Evolutionary conservation across 192 early-diverging fungal genomes (phyloP), one percentile per base, ranked within the genome.

Genomic region (Oehlia diaphana): DNA sequence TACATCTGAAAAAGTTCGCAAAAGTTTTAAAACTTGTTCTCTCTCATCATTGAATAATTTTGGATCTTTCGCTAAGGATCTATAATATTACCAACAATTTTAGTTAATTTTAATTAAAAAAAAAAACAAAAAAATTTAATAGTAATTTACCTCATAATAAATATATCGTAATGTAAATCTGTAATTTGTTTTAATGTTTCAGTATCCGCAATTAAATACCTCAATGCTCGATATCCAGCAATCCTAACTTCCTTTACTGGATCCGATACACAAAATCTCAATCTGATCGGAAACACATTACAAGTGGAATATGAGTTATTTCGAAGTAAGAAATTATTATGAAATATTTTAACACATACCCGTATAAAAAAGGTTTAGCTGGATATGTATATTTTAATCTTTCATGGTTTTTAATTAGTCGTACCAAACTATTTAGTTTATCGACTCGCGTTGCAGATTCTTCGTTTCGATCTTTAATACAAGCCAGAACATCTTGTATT

Each of bases 21-120:
- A 82, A 2, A 95, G 84, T 74, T 94, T 93, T 5, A 96, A 76
- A 0, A 93, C 92, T 70, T 96, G 94, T 76, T 93, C 93, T 50
- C 94, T 82, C 73, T 96, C 95, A 42, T 90, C 83, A 61, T 96
- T 94, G 74, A 88, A 86, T 26, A 83, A 63, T 74, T 83, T 86
- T 49, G 88, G 83, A 67, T 93, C 93, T 58, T 91, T 86, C 8
- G 83, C 84, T 73, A 93, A 58, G 4, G 91, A 81, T 37, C 84
- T 84, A 72, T 50, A 47, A 58, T 37, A 33, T 12, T 14, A 35
- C 33, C 21, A n/a, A 49, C 33, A 62, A 31, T 64, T 19, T 53
- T 58, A 47, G 23, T 74, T 65, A 61, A 65, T 21, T 47, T 16
- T 3, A 2, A 28, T n/a, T 28, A 9, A 69, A 70, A 64, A 28